Evolutionary conservation across 371 early-diverging fungal genomes (phyloP).

Genomic region (Encephalitozoon romaleae): DNA sequence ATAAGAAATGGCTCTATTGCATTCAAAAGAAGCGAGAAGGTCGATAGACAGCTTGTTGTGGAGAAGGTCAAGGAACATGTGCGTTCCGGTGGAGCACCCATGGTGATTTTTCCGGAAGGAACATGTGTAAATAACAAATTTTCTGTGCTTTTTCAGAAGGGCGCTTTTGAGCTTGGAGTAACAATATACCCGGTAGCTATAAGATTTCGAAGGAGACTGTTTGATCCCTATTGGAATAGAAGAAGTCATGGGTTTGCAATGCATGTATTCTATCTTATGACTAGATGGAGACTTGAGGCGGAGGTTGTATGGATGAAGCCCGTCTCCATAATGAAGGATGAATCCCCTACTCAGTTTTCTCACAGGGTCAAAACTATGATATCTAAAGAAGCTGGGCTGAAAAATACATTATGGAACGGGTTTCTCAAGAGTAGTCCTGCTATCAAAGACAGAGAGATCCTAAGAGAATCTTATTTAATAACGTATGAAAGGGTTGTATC

Average conservation of each 20-base stretch:
- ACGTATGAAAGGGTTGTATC: slow-evolving; percentile 9
- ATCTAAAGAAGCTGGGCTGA: slow-evolving; percentile 62
- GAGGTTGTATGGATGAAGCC: slow-evolving; percentile 60
- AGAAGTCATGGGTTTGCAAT: slow-evolving; percentile 64
- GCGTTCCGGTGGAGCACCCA: slow-evolving; percentile 47
- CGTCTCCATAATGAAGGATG: slow-evolving; percentile 32
- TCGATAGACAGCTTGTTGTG: slow-evolving; percentile 64
- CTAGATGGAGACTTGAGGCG: slow-evolving; percentile 63
- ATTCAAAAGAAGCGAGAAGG: slow-evolving; percentile 68
- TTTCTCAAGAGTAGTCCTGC: slow-evolving; percentile 63
- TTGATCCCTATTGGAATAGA: slow-evolving; percentile 69
- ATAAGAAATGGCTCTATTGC: slow-evolving; percentile 66
- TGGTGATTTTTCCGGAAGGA: slow-evolving; percentile 77
- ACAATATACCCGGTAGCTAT: slow-evolving; percentile 66
- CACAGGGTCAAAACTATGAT: slow-evolving; percentile 64
- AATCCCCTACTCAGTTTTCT: slow-evolving; percentile 63
- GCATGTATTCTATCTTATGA: slow-evolving; percentile 68
- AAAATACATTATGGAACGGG: slow-evolving; percentile 66
- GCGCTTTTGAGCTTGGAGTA: slow-evolving; percentile 71
- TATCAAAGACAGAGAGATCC: slow-evolving; percentile 59
- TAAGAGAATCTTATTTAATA: slow-evolving; percentile 32
- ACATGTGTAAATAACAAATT: slow-evolving; percentile 75
- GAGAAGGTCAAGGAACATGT: slow-evolving; percentile 62
- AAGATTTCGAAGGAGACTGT: slow-evolving; percentile 62
- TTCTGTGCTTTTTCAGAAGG: slow-evolving; percentile 73